Evolutionary conservation across 2,329 filamentous ascomycete genomes (phyloP), one percentile per base, ranked within the genome.

Genomic region (Pseudogymnoascus sp.): DNA sequence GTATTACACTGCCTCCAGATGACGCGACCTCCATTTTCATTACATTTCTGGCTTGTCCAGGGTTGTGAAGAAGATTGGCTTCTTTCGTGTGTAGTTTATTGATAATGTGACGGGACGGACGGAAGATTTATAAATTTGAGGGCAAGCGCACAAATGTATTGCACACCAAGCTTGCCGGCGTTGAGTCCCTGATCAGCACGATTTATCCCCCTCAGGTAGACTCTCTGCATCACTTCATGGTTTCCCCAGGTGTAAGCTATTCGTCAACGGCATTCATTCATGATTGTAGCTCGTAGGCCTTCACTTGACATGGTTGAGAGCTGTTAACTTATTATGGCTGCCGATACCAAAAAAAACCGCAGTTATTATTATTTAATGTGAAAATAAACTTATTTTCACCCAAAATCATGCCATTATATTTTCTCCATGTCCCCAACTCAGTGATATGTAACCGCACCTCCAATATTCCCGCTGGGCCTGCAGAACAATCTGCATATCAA

Each of bases 1-100:
- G 85, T 85, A 84, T 86, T 81, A 85, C 87, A 89, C 86, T 89
- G 82, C 78, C 80, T 83, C 85, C 79, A 79, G 83, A 83, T 74
- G 85, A 88, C 80, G 86, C 87, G 84, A 89, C 80, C 65, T 25
- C 64, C 67, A 67, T 73, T 76, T 86, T 86, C 84, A 82, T 86
- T 84, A 76, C 77, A 68, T 70, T 72, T 72, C 69, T 77, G 78
- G 82, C 78, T 78, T 75, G 76, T 67, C 77, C 77, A 74, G 73
- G 71, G 75, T 68, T 71, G 81, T 79, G 81, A 83, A 76, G 85
- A 86, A 86, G 82, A 78, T 64, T 33, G 59, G 18, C 33, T 37
- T 28, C 39, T 39, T 25, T 38, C 4, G 16, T n/a, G n/a, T 3
- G 22, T 47, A 50, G 43, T 30, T 50, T 1, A 28, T 14, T 18